Base-by-base conservation (phyloP, 164 flowering plant species). In the Stephania cephalantha region DNA sequence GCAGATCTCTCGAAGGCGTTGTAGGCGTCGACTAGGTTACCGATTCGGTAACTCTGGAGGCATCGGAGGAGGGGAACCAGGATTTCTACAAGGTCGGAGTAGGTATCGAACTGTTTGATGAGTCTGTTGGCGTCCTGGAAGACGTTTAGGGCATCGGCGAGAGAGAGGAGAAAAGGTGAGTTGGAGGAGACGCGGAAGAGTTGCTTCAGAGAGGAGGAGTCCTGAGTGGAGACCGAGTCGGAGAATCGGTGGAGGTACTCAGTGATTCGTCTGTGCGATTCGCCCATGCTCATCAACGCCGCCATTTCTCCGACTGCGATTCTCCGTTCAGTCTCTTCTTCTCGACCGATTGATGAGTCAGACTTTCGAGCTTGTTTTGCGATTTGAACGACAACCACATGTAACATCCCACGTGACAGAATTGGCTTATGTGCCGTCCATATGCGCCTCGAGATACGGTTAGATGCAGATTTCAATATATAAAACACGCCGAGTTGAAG, bases 241-340 rank as follows among this genome's bases (percentile, higher is more conserved):
- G 86, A 83, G 86, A 94, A 92, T 35, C 90, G 86, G 77, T 83
- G 85, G 1, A 96, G 85, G 86, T 84, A 96, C 4, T 96, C 98
- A 2, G 88, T 83, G 67, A 96, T 88, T 82, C 98, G 76, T 58
- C 97, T 70, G 86, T 94, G 95, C 0, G 97, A 90, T 84, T 92
- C 98, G 10, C 95, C 99, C 94, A 96, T 94, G 91, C 98, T 94
- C 35, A 86, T 10, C 72, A 89, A 90, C 81, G 95, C 94, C 89
- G 50, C 53, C 42, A 35, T 35, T 35, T 35, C 42, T 35, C 3
- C 42, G 42, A 25, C 25, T 25, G 25, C 25, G 25, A 25, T 25
- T 25, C 25, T 25, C 25, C 25, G 25, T 25, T 25, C 25, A 25
- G 0, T 25, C 25, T 25, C 25, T 25, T 25, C 25, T 25, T 25